Evolutionary conservation across 1,284 basidiomycete genomes (phyloP), one percentile per base, ranked within the genome.

Genomic region (Malassezia pachydermatis): DNA sequence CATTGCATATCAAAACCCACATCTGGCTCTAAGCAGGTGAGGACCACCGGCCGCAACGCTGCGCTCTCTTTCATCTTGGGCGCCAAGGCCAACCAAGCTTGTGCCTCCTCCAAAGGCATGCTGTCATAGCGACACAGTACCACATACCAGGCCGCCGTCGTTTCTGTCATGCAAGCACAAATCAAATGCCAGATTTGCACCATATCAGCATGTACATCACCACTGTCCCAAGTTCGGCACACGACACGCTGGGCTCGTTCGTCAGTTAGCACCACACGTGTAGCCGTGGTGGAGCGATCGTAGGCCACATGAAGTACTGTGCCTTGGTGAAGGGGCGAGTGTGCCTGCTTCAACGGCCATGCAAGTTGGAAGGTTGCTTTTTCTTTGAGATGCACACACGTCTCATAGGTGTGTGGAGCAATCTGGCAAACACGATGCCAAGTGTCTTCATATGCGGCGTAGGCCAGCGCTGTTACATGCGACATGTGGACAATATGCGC

Each of bases 301-400:
- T 52, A 52, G 10, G 50, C 50, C 17, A 47, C 44, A 30, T 52
- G 44, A 35, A 52, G 45, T 20, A 47, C 40, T 3, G 34, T 23
- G 16, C 50, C 50, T 5, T 35, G 33, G 22, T 43, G 44, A 19
- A 52, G 34, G 23, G 28, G 38, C 9, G 34, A 33, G 19, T 14
- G 13, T 7, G 35, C 27, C 14, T 8, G 22, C 14, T 23, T 16
- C 16, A 24, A 17, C 10, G 36, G 34, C 44, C 27, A 32, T 11
- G 20, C 19, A 2, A 41, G 27, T 6, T 16, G 13, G 14, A 46
- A 23, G 9, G 45, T 27, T 20, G 29, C 28, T 13, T 32, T 6
- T 24, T 24, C 30, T n/a, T 19, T 13, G n/a, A 43, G 20, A 22
- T 23, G 27, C 9, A 22, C 19, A 35, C 50, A 52, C 17, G 14